Percentiles rank a stretch among this genome's conserved stretches.
phyloP scores from a whole-genome alignment of 495 filamentous ascomycete genomes.

The Neurospora intermedia region DNA sequence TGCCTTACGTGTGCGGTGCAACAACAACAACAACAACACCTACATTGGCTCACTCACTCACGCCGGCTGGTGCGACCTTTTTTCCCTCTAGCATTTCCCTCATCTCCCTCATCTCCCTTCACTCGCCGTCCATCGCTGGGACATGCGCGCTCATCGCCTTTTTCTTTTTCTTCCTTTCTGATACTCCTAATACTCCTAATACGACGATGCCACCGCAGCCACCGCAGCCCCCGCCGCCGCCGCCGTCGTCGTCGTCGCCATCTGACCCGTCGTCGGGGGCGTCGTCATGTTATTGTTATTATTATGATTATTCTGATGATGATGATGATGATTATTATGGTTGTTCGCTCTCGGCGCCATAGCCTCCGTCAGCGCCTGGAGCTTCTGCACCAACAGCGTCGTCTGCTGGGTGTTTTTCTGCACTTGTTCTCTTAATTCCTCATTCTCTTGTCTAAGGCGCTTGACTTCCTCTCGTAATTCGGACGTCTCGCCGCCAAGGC shows the following conservation, averaged over 20 bases:
- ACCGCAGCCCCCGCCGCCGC: neutral
- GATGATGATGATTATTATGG: too few species aligned
- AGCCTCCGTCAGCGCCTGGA: constrained; percentile 13
- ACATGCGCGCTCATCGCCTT: too few species aligned
- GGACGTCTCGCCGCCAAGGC: neutral
- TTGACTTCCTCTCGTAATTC: constrained; percentile 31
- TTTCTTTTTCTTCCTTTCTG: neutral
- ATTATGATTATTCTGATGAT: too few species aligned
- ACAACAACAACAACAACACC: too few species aligned
- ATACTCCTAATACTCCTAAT: neutral
- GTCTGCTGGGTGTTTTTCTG: constrained; percentile 20
- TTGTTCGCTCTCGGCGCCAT: neutral
- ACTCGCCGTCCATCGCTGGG: too few species aligned
- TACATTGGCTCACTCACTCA: too few species aligned
- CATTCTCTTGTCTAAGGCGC: constrained; percentile 26
- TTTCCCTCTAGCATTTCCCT: too few species aligned
- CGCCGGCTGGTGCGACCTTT: too few species aligned
- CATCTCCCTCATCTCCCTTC: too few species aligned
- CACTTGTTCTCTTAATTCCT: constrained; percentile 25
- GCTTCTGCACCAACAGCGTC: constrained; percentile 18
- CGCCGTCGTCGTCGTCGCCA: neutral
- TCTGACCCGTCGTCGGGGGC: neutral
- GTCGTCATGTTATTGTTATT: neutral
- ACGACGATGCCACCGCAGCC: neutral
- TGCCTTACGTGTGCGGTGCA: too few species aligned